Base-by-base conservation (phyloP, 2,329 filamentous ascomycete genomes). In the Colletotrichum orbiculare region DNA sequence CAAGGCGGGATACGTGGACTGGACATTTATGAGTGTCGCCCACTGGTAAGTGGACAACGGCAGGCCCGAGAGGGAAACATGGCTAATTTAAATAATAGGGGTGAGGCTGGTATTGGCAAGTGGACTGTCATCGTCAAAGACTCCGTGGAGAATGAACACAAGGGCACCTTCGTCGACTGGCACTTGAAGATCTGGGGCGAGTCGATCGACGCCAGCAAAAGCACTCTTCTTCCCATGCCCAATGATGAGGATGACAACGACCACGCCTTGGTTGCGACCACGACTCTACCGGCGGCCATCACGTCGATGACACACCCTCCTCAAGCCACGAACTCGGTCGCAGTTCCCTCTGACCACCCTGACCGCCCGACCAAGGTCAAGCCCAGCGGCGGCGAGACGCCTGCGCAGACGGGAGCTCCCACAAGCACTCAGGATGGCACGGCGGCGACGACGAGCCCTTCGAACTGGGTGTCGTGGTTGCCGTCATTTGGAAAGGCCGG, bases 11-110 rank as follows among this genome's bases (percentile, higher is more conserved):
- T 99, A 98, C 75, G 81, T 89, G 42, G 93, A 98, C 79, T 99
- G 96, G 96, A 98, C 95, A 0, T 99, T 99, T 73, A 99, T 99
- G 96, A 96, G 91, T 67, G 96, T 99, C 42, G 94, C 90, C 68
- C 96, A 99, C 76, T 99, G 94, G 92, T 94, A 84, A 78, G 89
- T 66, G 4, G 12, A 10, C 2, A 33, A 25, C 43, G 2, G 38
- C 9, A 10, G 37, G 4, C 8, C 8, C 9, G 5, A n/a, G 6
- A 2, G 9, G n/a, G 33, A 6, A 12, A 10, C 3, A 15, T 6
- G 4, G 7, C 38, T 34, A 43, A 69, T 41, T 33, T 13, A 1
- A 3, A 17, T 11, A 46, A 10, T 58, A 94, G 91, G 93, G 96
- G 96, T 53, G 96, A 99, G 78, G 85, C 86, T 47, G 94, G 94